Evolutionary conservation across 1,139 yeast genomes (phyloP).

Genomic region (Protomyces lactucae-debilis): DNA sequence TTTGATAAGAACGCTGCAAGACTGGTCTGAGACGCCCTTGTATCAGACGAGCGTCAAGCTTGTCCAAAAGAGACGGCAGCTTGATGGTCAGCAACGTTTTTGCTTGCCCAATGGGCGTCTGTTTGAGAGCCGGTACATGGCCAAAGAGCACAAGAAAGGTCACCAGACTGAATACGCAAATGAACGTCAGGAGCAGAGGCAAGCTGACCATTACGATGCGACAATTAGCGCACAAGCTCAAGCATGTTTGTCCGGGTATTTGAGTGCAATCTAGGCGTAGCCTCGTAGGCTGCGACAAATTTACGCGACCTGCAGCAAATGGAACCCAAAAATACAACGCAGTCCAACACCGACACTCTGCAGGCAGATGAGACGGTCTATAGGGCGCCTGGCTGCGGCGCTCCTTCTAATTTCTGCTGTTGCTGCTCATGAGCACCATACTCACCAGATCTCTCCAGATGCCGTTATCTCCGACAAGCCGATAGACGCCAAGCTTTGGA

Average conservation of each 20-base stretch:
- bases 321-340: too few relatives aligned
- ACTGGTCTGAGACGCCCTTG: conserved; percentile 30
- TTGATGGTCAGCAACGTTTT: conserved; percentile 18
- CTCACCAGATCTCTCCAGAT: conserved; percentile 33
- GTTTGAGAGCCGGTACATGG: conserved; percentile 34
- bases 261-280: too few relatives aligned
- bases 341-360: neutral
- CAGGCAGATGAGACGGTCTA: neutral
- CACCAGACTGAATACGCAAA: conserved; percentile 18
- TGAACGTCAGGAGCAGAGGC: conserved; percentile 15
- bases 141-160: conserved; percentile 31
- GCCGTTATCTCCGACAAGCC: conserved; percentile 34
- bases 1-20: conserved; percentile 20
- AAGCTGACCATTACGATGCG: conserved; percentile 4
- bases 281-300: too few relatives aligned
- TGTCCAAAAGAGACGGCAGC: conserved; percentile 28
- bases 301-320: too few relatives aligned
- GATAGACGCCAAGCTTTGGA: conserved; percentile 37
- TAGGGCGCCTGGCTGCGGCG: neutral
- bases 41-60: conserved; percentile 33
- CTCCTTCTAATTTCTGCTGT: neutral
- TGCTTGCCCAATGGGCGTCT: conserved; percentile 17
- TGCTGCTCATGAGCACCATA: conserved; percentile 33
- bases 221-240: too few relatives aligned
- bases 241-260: too few relatives aligned